A percentile compares a stretch with the other conserved stretches of the same genome.
Evolutionary conservation across 768 basidiomycete species (phyloP).

Genomic region (Dioszegia aurantiaca): DNA sequence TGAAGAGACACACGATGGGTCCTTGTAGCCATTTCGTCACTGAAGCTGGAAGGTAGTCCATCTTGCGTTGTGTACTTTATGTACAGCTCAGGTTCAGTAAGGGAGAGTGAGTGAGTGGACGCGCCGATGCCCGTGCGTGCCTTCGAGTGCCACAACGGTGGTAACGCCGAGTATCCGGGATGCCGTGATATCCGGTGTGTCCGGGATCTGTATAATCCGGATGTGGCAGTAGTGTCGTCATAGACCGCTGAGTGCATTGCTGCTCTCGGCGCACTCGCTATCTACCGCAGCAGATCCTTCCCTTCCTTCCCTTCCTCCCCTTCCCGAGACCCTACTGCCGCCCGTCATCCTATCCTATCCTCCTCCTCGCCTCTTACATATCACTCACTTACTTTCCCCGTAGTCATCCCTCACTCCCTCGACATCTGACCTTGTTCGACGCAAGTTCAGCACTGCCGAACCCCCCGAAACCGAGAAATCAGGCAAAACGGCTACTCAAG

Average conservation of each 20-base stretch:
- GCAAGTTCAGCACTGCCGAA: constrained; percentile 5
- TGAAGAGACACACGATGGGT: constrained; percentile 26
- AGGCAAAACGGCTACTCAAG: constrained; percentile 44
- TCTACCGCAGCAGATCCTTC: neutral
- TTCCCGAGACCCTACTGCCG: neutral
- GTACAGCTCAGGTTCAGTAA: no score
- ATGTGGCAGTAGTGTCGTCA: neutral
- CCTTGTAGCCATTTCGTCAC: constrained; percentile 32
- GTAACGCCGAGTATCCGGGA: no score
- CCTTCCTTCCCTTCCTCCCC: neutral
- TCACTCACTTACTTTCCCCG: neutral
- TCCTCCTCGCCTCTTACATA: constrained; percentile 2
- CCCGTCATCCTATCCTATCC: neutral
- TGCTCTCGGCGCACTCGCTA: no score
- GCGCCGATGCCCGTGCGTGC: no score
- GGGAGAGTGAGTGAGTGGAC: no score
- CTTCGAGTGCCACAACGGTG: no score
- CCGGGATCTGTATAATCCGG: neutral
- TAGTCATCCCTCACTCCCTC: constrained; percentile 2
- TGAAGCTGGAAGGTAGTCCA: constrained; percentile 36
- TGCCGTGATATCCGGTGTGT: no score
- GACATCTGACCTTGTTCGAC: constrained; percentile 11
- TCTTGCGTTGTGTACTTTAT: constrained; percentile 11
- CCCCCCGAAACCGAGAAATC: constrained; percentile 2
- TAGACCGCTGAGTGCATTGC: no score